phyloP scores from a whole-genome alignment of 2,329 filamentous ascomycete species.

The Boeremia exigua region DNA sequence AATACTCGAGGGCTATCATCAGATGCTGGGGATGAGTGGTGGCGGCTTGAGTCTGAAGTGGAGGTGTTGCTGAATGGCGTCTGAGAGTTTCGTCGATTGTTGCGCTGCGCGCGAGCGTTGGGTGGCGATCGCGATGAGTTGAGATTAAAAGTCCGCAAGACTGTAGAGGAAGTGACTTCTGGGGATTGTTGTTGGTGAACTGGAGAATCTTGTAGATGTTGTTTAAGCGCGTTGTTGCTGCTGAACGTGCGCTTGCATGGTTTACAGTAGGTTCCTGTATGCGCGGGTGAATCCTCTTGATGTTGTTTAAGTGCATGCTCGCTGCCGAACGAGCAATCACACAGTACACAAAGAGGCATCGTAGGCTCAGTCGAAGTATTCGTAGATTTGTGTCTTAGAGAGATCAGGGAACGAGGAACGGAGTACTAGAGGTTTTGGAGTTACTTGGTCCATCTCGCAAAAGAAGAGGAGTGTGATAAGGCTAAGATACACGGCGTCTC shows the following conservation, averaged over 20 bases:
- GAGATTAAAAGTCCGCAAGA: not conserved
- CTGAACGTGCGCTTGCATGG: not conserved
- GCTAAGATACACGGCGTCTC: constrained; percentile 2
- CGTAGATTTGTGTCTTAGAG: not conserved
- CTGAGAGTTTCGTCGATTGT: not conserved
- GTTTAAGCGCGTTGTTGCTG: not conserved
- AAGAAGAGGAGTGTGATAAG: constrained; percentile 1
- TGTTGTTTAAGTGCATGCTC: constrained; percentile 1
- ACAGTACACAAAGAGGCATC: constrained; percentile 1
- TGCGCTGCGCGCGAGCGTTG: not conserved
- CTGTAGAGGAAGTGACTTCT: not conserved
- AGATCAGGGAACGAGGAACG: not conserved
- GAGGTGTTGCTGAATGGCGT: not conserved
- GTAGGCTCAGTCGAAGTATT: not conserved
- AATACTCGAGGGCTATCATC: too few species aligned
- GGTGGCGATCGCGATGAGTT: not conserved
- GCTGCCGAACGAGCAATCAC: constrained; percentile 2
- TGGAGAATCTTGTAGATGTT: constrained; percentile 1
- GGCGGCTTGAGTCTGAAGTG: too few species aligned
- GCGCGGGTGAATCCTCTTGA: not conserved
- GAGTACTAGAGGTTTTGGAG: not conserved
- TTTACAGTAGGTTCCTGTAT: not conserved
- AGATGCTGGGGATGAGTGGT: too few species aligned
- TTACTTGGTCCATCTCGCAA: not conserved
- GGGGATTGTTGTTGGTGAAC: constrained; percentile 5